Conservation (phyloP, 768 basidiomycete genomes). For the Collybia sp. region DNA sequence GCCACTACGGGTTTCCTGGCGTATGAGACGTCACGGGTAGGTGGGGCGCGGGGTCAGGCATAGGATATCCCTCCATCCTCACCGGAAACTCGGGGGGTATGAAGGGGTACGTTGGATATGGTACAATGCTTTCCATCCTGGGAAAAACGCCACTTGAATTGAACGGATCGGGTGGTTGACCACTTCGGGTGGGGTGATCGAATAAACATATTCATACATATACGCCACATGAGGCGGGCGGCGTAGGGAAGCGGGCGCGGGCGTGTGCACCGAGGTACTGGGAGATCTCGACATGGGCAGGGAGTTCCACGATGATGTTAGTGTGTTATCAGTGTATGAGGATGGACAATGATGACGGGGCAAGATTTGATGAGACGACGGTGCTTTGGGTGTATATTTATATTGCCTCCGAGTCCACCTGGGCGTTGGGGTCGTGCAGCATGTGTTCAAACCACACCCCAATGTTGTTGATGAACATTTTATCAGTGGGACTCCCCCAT, state of each 20-base stretch:
- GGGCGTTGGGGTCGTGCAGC: slow-evolving; percentile 20
- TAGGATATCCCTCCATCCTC: no score
- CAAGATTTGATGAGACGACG: slow-evolving; percentile 12
- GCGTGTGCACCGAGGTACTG: slow-evolving; percentile 22
- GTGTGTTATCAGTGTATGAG: slow-evolving; percentile 12
- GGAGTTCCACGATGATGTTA: slow-evolving; percentile 26
- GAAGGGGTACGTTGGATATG: no score
- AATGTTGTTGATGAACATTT: slow-evolving; percentile 20
- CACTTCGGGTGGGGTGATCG: slow-evolving; percentile 25
- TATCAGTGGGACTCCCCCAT: slow-evolving; percentile 17
- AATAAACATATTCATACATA: slow-evolving; percentile 27
- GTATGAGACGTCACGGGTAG: no score
- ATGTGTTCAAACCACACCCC: slow-evolving; percentile 30
- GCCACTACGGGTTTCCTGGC: no score
- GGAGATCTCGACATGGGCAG: slow-evolving; percentile 19
- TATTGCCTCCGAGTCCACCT: slow-evolving; percentile 14
- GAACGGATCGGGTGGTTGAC: no score
- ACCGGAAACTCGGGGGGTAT: no score
- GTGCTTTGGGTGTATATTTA: slow-evolving; percentile 25
- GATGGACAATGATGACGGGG: not conserved
- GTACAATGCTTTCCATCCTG: no score
- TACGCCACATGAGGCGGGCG: slow-evolving; percentile 12
- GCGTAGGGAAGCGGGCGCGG: slow-evolving; percentile 13
- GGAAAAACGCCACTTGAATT: no score
- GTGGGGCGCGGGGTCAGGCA: no score